These are phyloP conservation scores for Saccharomycopsis sp. DNA, from an alignment of 805 yeast species.

Conservation along the genomic window DNA sequence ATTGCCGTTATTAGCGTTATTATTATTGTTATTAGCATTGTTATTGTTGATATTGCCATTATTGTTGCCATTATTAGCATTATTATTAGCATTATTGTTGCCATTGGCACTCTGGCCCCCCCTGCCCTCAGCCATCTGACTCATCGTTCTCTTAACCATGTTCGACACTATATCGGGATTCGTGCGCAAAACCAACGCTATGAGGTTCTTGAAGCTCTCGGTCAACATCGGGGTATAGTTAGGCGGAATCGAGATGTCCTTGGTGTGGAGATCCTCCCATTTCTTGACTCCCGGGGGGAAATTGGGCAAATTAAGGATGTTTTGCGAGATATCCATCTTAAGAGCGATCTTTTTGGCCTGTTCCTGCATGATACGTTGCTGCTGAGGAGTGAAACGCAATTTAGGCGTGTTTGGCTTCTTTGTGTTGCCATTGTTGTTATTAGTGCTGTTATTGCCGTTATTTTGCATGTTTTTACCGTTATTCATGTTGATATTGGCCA, in stretches of 20 bases:
- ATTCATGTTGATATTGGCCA: not conserved
- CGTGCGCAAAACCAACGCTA: conserved; percentile 7
- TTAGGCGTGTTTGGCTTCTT: conserved; percentile 1
- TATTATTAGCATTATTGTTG: not conserved
- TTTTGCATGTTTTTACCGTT: not conserved
- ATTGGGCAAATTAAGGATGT: conserved; percentile 51
- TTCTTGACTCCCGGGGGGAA: conserved; percentile 58
- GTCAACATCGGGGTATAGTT: conserved; percentile 22
- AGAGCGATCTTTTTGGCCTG: conserved; percentile 20
- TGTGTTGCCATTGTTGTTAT: conserved; percentile 13
- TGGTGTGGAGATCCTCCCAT: conserved; percentile 59
- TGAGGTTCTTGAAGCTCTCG: conserved; percentile 11
- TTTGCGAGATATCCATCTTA: conserved; percentile 41
- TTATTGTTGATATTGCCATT: not conserved
- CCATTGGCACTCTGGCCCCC: not conserved
- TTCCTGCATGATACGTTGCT: conserved; percentile 11
- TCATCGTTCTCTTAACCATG: not conserved
- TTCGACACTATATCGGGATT: conserved; percentile 5
- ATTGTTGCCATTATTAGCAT: not conserved
- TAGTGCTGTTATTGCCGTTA: conserved; percentile 15
- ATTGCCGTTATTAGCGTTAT: not conserved
- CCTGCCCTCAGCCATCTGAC: not conserved
- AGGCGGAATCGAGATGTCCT: conserved; percentile 44
- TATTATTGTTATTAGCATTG: not conserved
- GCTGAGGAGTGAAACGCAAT: conserved; percentile 12